A percentile compares a stretch with the other conserved stretches of the same genome.
phyloP scores from a whole-genome alignment of 2,329 filamentous ascomycete species.

The Didymellaceae sp. region DNA sequence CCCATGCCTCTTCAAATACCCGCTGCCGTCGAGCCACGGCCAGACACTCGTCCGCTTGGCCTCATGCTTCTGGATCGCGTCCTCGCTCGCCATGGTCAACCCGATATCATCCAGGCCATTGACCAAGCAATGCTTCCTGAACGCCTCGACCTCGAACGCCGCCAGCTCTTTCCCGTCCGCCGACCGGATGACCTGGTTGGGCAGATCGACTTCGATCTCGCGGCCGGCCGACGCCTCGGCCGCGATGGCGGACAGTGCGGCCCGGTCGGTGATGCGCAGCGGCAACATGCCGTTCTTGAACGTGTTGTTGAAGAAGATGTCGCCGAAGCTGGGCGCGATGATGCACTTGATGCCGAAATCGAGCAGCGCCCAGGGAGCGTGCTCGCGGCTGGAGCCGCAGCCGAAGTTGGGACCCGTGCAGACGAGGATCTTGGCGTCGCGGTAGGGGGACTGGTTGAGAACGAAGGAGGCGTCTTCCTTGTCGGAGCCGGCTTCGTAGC shows the following conservation, averaged over 20 bases:
- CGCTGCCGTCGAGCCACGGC: constrained; percentile 89
- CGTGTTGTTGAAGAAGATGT: constrained; percentile 99
- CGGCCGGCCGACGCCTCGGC: constrained; percentile 78
- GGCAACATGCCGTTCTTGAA: constrained; percentile 99
- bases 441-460: constrained; percentile 89
- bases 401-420: constrained; percentile 94
- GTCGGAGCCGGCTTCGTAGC: constrained; percentile 70
- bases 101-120: constrained; percentile 97
- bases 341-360: constrained; percentile 96
- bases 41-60: constrained; percentile 75
- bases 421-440: constrained; percentile 84
- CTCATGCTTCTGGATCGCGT: constrained; percentile 88
- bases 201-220: constrained; percentile 89
- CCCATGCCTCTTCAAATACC: constrained; percentile 70
- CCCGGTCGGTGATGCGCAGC: constrained; percentile 73
- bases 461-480: constrained; percentile 81
- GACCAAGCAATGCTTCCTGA: constrained; percentile 90
- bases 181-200: constrained; percentile 81
- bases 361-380: constrained; percentile 94
- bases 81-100: constrained; percentile 88
- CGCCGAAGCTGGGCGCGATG: constrained; percentile 85
- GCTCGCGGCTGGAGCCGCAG: constrained; percentile 89
- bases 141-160: constrained; percentile 86
- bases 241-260: constrained; percentile 72
- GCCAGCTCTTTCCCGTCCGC: constrained; percentile 75